Evolutionary conservation across 192 early-diverging fungal genomes (phyloP).

Genomic region (Gonapodya sp.): DNA sequence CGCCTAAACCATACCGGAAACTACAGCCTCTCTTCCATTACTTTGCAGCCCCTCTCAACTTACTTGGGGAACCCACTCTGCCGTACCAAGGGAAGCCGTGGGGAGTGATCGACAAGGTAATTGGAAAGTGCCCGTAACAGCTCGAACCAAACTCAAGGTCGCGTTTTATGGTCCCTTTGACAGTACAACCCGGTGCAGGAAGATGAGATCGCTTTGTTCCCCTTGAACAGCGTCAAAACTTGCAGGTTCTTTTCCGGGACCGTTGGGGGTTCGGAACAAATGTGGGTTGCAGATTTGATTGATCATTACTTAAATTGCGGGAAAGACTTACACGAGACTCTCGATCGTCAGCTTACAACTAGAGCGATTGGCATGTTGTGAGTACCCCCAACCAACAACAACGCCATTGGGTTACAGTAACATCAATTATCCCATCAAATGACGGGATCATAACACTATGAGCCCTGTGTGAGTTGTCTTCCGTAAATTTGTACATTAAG

Average conservation of each 20-base stretch:
- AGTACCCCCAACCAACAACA: neutral
- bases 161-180: neutral
- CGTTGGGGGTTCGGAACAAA: neutral
- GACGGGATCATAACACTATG: neutral
- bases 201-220: neutral
- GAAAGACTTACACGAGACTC: neutral
- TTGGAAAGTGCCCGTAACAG: too few relatives aligned
- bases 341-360: neutral
- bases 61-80: neutral
- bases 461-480: neutral
- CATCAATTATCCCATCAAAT: neutral
- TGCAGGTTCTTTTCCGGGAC: neutral
- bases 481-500: neutral
- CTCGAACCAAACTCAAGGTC: too few relatives aligned
- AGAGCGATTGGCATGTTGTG: neutral
- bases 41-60: neutral
- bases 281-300: neutral
- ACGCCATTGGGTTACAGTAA: neutral
- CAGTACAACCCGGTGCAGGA: neutral
- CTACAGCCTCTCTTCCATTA: neutral
- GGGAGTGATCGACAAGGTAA: neutral
- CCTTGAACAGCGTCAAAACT: too few relatives aligned
- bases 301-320: neutral
- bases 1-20: too few relatives aligned
- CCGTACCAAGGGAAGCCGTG: neutral